Conservation (phyloP, 2,329 filamentous ascomycete genomes). For the Chaetomium globosum region DNA sequence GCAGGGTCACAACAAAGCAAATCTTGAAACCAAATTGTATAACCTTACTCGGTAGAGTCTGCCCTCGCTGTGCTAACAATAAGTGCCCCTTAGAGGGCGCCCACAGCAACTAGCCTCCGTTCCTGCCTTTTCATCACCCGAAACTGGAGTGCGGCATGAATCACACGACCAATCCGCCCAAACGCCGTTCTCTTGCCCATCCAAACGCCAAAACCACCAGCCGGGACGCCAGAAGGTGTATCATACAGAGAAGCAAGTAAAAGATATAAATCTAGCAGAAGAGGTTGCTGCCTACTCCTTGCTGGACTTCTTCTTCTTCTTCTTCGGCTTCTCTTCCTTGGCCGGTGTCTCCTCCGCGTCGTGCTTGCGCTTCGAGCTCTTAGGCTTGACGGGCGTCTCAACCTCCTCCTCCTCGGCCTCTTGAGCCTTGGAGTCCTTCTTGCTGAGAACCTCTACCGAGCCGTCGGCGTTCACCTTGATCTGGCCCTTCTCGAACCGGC, state of each 20-base stretch:
- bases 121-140: constrained; percentile 29
- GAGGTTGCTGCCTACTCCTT: constrained; percentile 30
- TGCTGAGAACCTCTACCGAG: constrained; percentile 67
- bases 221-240: constrained; percentile 37
- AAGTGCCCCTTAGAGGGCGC: not conserved
- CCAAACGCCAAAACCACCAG: constrained; percentile 37
- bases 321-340: constrained; percentile 63
- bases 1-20: not conserved
- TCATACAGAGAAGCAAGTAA: constrained; percentile 37
- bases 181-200: constrained; percentile 35
- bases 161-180: constrained; percentile 27
- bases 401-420: constrained; percentile 58
- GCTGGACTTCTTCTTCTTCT: constrained; percentile 50
- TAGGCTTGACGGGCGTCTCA: constrained; percentile 50
- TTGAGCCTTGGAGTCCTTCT: constrained; percentile 69
- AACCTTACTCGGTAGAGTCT: constrained; percentile 6
- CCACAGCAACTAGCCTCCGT: constrained; percentile 15
- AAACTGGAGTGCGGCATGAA: constrained; percentile 31
- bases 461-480: constrained; percentile 68
- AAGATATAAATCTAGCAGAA: constrained; percentile 24
- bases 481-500: constrained; percentile 75
- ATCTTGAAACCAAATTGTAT: constrained; percentile 6
- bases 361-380: constrained; percentile 67
- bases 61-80: constrained; percentile 1
- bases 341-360: constrained; percentile 67